These are phyloP conservation scores for Globisporangium lucens DNA, from an alignment of 352 stramenopile genomes.

Conservation along the genomic window DNA sequence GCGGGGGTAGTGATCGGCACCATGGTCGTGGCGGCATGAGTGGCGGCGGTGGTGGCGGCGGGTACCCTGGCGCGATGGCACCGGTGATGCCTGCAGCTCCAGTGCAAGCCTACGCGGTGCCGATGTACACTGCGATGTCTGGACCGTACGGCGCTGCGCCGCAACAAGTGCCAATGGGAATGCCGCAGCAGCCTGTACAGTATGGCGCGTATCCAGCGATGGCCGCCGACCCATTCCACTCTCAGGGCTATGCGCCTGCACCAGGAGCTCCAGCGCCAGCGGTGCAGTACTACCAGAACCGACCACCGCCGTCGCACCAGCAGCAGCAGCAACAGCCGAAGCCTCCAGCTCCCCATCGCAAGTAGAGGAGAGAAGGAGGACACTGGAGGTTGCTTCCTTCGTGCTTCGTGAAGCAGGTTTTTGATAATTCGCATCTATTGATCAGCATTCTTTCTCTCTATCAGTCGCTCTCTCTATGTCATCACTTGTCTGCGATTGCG, in stretches of 20 bases:
- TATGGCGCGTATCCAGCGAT: slow-evolving; percentile 28
- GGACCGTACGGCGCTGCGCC: slow-evolving; percentile 13
- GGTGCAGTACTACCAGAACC: slow-evolving; percentile 28
- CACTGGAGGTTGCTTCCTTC: background rate
- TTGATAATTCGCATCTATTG: background rate
- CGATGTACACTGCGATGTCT: slow-evolving; percentile 28
- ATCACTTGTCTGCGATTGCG: slow-evolving; percentile 21
- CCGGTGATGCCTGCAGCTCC: slow-evolving; percentile 19
- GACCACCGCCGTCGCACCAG: slow-evolving; percentile 20
- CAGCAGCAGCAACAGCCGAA: slow-evolving; percentile 7
- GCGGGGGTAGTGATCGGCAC: slow-evolving; percentile 3
- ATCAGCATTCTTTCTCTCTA: background rate
- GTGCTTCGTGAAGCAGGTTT: background rate
- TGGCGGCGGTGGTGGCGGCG: background rate
- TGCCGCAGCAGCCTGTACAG: slow-evolving; percentile 21
- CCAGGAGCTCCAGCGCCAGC: slow-evolving; percentile 9
- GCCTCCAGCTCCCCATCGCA: slow-evolving; percentile 14
- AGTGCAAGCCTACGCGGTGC: slow-evolving; percentile 25
- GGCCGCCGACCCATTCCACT: slow-evolving; percentile 23
- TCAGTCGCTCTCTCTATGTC: background rate
- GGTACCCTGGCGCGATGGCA: slow-evolving; percentile 16
- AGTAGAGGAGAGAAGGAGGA: slow-evolving; percentile 3
- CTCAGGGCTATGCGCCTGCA: slow-evolving; percentile 17
- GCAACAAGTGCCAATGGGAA: slow-evolving; percentile 6
- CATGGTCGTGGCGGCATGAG: slow-evolving; percentile 14